A percentile compares a stretch with the other conserved stretches of the same genome.
These are phyloP conservation scores for Lyophyllum semitale DNA, from an alignment of 768 basidiomycete genomes.

Conservation along the genomic window DNA sequence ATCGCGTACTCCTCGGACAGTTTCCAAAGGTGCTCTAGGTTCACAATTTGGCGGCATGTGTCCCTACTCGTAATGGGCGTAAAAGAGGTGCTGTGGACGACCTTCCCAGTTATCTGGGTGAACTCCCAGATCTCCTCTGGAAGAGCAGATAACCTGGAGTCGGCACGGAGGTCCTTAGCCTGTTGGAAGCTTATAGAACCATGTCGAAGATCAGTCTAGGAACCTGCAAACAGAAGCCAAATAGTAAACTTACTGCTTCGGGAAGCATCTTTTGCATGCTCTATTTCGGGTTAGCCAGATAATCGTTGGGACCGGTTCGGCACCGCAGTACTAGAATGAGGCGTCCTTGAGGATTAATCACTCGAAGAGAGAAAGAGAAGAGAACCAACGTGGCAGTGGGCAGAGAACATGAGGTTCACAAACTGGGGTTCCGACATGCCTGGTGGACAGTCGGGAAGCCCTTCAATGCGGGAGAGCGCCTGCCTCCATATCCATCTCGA, in stretches of 20 bases:
- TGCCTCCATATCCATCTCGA: constrained; percentile 42
- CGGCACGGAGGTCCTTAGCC: constrained; percentile 9
- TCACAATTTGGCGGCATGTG: constrained; percentile 16
- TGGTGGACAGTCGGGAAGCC: constrained; percentile 43
- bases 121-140: constrained; percentile 18
- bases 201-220: background rate
- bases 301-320: constrained; percentile 16
- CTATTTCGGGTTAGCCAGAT: constrained; percentile 21
- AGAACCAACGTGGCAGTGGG: constrained; percentile 42
- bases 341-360: constrained; percentile 7
- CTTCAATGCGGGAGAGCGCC: constrained; percentile 36
- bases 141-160: constrained; percentile 8
- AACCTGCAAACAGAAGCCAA: background rate
- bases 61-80: constrained; percentile 22
- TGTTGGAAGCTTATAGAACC: constrained; percentile 15
- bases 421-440: constrained; percentile 47
- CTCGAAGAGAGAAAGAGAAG: constrained; percentile 1
- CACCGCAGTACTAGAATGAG: constrained; percentile 18
- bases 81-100: constrained; percentile 20
- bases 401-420: constrained; percentile 43
- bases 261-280: constrained; percentile 22
- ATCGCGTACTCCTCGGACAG: constrained; percentile 27
- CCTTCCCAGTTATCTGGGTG: constrained; percentile 17
- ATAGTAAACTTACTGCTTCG: constrained; percentile 16
- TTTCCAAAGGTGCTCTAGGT: constrained; percentile 13